phyloP scores from a whole-genome alignment of 1,284 basidiomycete species.

The Pseudozyma sp. region DNA sequence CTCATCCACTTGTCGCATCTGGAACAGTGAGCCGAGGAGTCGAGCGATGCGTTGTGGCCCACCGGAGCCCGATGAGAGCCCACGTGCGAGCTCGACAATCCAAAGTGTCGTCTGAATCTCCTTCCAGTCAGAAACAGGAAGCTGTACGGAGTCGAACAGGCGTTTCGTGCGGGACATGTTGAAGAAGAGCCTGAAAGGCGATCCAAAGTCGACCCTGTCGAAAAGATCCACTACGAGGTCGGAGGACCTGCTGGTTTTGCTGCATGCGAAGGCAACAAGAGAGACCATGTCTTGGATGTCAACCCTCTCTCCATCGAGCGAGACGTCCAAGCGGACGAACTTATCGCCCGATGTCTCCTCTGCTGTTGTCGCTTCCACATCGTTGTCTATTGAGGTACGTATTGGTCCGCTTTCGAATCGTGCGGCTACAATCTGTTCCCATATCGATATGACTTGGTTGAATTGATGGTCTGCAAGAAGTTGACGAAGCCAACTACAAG shows the following conservation, averaged over 20 bases:
- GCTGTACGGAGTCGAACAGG: constrained; percentile 11
- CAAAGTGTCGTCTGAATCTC: constrained; percentile 11
- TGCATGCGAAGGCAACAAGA: constrained; percentile 38
- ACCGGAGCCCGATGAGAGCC: constrained; percentile 48
- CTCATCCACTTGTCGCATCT: constrained; percentile 30
- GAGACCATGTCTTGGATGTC: constrained; percentile 50
- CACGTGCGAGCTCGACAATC: constrained; percentile 51
- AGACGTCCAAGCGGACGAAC: constrained; percentile 31
- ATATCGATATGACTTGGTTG: constrained; percentile 19
- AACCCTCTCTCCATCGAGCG: constrained; percentile 14
- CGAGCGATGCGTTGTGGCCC: constrained; percentile 54
- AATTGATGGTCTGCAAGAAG: constrained; percentile 18
- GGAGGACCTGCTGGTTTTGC: not conserved
- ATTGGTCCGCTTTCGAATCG: constrained; percentile 11
- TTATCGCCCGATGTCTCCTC: not conserved
- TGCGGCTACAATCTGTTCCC: constrained; percentile 24
- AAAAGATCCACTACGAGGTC: constrained; percentile 28
- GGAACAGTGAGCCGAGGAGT: constrained; percentile 51
- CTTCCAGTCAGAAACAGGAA: constrained; percentile 7
- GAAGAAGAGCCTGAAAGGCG: constrained; percentile 54
- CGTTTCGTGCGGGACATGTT: constrained; percentile 31
- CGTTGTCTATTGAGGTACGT: not conserved
- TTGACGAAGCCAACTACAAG: constrained; percentile 18
- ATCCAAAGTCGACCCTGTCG: constrained; percentile 51
- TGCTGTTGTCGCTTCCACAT: not conserved